Base-by-base conservation (phyloP, 1,139 yeast species). In the Candida dubliniensis region DNA sequence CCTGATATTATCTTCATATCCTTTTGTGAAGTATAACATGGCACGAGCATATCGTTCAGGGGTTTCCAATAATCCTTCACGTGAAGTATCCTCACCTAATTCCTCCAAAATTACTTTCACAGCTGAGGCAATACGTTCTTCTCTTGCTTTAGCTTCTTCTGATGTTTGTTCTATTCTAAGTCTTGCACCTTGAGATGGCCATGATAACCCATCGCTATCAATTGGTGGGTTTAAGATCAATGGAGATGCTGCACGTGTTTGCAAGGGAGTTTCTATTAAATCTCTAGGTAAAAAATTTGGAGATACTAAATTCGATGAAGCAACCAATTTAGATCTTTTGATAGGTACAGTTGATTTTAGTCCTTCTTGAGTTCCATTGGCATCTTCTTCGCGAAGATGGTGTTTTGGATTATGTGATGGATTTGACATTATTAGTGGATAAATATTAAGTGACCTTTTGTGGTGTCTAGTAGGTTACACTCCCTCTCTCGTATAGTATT, bases 41-140 rank as follows among this genome's bases (percentile, higher is more conserved):
- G 99, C 99, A 50, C 95, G 77, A 1, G 99, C 99, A 62, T 90
- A 93, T 53, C 99, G 71, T 59, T 89, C 95, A 1, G 99, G 99
- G 0, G 99, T 93, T 59, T 91, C 96, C 57, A 87, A 65, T 31
- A 93, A 69, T 0, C 99, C 99, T 61, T 91, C 96, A 55, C 99
- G 76, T 26, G 74, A 72, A 1, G 85, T 82, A 59, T 95, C 97
- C 64, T 93, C 99, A 31, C 99, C 99, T 38, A 95, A 71, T 61
- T 93, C 98, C 5, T 76, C 67, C 53, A 93, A 71, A 47, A 93
- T 86, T 3, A 91, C 84, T 56, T 81, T 81, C 4, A 93, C 96
- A 0, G 98, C 97, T 27, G 63, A 81, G 4, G 96, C 91, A 47
- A 93, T 91, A 48, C 96, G 77, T 39, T 64, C 55, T 55, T 87